Conservation (phyloP, 2,329 filamentous ascomycete species). For the Didymella sp. region DNA sequence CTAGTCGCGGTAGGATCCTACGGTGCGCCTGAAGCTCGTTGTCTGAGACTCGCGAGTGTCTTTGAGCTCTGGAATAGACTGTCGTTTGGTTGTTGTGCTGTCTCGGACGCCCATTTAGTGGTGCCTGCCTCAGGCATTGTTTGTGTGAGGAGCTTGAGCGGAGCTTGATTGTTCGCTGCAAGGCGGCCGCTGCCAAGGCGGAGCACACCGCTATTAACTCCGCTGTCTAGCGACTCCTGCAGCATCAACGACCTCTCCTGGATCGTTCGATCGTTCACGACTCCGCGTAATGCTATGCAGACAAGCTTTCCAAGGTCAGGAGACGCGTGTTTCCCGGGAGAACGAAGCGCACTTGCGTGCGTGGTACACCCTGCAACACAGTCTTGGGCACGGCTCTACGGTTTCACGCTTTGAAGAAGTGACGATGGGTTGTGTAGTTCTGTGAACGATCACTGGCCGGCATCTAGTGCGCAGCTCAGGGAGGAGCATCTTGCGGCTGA, state of each 20-base stretch:
- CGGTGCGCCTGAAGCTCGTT: constrained; percentile 10
- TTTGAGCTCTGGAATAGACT: background rate
- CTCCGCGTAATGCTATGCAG: background rate
- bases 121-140: constrained; percentile 3
- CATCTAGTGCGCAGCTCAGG: background rate
- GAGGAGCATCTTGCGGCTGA: constrained; percentile 1
- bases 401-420: background rate
- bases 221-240: background rate
- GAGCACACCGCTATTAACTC: constrained; percentile 6
- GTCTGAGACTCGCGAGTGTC: constrained; percentile 13
- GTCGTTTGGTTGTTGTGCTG: background rate
- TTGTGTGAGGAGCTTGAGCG: background rate
- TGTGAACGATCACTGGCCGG: background rate
- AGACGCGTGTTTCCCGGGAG: background rate
- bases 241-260: background rate
- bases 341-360: background rate
- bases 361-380: background rate
- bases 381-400: background rate
- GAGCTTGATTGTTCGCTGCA: constrained; percentile 6
- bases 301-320: background rate
- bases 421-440: background rate
- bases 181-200: constrained; percentile 9
- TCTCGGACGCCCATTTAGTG: background rate
- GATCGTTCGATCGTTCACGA: background rate
- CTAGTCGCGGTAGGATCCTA: constrained; percentile 15